Conservation (phyloP, 164 flowering plant genomes). For the Annona cherimola region DNA sequence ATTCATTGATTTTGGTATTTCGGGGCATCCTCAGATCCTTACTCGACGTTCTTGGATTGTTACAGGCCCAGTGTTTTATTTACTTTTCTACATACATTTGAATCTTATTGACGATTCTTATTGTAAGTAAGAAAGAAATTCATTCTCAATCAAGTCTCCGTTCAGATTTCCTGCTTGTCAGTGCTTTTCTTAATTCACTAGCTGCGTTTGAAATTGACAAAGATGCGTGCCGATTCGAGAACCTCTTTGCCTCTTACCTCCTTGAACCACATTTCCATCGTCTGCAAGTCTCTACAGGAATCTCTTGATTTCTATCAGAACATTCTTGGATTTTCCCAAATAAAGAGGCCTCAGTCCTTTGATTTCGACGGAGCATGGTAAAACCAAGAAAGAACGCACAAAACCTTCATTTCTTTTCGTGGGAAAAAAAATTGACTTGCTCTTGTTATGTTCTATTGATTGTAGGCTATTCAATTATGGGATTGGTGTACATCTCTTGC, state of each 20-base stretch:
- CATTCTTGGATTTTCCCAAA: slow-evolving; percentile 63
- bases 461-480: slow-evolving; percentile 64
- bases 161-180: neutral
- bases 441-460: neutral
- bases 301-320: slow-evolving; percentile 56
- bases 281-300: slow-evolving; percentile 54
- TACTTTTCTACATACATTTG: neutral
- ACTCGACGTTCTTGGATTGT: too few species aligned
- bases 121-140: too few species aligned
- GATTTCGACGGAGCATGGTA: slow-evolving; percentile 73
- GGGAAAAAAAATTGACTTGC: neutral
- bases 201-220: neutral
- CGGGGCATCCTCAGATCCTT: neutral
- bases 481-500: slow-evolving; percentile 70
- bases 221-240: slow-evolving; percentile 5
- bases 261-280: slow-evolving; percentile 65
- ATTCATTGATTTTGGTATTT: neutral
- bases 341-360: slow-evolving; percentile 73
- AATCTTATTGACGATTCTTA: too few species aligned
- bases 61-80: neutral
- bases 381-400: neutral
- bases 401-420: neutral
- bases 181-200: neutral
- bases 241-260: slow-evolving; percentile 35
- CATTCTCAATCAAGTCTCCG: too few species aligned